Evolutionary conservation across 2,329 filamentous ascomycete species (phyloP).

Genomic region (Parastagonospora nodorum): DNA sequence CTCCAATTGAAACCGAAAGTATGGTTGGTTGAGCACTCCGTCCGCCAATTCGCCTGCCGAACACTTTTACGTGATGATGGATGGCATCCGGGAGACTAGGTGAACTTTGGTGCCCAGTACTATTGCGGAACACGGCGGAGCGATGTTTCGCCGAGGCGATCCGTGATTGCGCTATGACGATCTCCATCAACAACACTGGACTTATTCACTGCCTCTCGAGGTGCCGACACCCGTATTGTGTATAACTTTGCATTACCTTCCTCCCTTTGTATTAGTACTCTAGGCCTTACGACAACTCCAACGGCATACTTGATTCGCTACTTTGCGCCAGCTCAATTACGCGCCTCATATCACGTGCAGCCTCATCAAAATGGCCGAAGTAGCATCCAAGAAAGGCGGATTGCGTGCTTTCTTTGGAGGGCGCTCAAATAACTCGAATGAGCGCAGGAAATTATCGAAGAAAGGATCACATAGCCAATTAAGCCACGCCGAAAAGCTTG

Average conservation of each 20-base stretch:
- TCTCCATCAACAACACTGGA: neutral
- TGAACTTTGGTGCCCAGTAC: no score
- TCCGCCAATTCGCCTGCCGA: no score
- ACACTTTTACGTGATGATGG: no score
- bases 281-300: neutral
- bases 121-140: conserved; percentile 1
- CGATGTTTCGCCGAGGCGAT: conserved; percentile 1
- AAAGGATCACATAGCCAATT: conserved; percentile 20
- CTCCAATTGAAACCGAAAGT: no score
- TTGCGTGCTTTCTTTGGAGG: conserved; percentile 27
- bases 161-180: conserved; percentile 4
- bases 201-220: neutral
- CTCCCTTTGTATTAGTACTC: neutral
- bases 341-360: neutral
- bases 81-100: no score
- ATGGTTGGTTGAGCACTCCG: no score
- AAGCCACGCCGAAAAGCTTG: conserved; percentile 11
- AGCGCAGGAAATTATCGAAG: conserved; percentile 31
- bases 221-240: neutral
- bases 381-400: conserved; percentile 24
- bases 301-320: neutral
- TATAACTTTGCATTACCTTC: neutral
- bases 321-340: neutral
- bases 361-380: conserved; percentile 19
- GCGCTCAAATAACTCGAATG: conserved; percentile 21